phyloP scores from a whole-genome alignment of 2,329 filamentous ascomycete species.

The Aspergillus sclerotialis region DNA sequence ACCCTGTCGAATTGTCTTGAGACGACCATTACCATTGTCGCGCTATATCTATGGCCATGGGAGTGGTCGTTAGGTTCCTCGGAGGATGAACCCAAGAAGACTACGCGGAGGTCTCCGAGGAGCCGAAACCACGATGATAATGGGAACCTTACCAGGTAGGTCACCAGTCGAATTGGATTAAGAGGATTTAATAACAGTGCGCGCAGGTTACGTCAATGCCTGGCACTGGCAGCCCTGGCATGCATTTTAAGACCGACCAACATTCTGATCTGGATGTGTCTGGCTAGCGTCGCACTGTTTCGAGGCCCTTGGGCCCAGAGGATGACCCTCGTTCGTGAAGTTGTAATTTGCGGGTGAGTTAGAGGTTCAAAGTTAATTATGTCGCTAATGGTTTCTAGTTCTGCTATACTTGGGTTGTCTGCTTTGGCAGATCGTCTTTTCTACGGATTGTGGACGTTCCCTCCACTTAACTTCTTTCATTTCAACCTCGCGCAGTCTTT shows the following conservation, averaged over 20 bases:
- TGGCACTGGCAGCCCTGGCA: constrained; percentile 71
- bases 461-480: constrained; percentile 76
- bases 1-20: constrained; percentile 94
- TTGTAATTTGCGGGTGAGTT: constrained; percentile 50
- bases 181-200: no score
- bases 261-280: constrained; percentile 69
- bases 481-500: constrained; percentile 87
- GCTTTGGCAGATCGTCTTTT: constrained; percentile 65
- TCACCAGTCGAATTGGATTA: no score
- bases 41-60: constrained; percentile 85
- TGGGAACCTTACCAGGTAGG: constrained; percentile 20
- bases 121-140: constrained; percentile 5
- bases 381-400: constrained; percentile 27
- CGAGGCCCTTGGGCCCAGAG: constrained; percentile 38
- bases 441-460: constrained; percentile 82
- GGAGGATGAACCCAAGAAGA: constrained; percentile 21
- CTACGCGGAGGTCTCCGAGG: constrained; percentile 5
- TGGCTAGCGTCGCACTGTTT: constrained; percentile 52
- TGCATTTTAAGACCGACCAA: constrained; percentile 88
- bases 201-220: constrained; percentile 52
- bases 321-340: constrained; percentile 55
- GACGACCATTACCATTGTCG: constrained; percentile 74
- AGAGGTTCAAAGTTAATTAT: not conserved
- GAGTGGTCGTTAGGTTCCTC: constrained; percentile 48
- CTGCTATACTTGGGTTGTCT: constrained; percentile 56